These are phyloP conservation scores for Ustilago cynodontis DNA, from an alignment of 1,284 basidiomycete genomes.

Conservation along the genomic window DNA sequence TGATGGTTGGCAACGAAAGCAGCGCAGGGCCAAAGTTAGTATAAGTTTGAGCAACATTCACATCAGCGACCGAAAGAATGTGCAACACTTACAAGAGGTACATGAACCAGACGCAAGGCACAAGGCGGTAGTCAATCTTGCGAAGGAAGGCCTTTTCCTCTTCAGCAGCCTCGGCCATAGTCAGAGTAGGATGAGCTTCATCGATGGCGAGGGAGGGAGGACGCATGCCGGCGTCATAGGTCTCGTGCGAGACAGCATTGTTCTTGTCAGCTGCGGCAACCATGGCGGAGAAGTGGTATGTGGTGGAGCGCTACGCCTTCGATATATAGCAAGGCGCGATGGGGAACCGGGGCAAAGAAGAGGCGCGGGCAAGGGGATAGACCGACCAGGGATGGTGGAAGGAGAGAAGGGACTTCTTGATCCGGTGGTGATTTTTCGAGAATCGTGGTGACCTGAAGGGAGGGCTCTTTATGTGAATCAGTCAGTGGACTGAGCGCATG, in stretches of 20 bases:
- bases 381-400: no score
- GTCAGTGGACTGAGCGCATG: not conserved
- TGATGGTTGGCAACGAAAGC: not conserved
- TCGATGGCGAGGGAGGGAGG: constrained; percentile 19
- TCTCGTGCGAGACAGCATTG: constrained; percentile 14
- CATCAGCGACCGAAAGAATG: not conserved
- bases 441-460: not conserved
- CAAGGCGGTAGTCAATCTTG: constrained; percentile 70
- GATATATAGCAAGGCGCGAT: no score
- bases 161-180: constrained; percentile 13
- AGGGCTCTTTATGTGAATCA: not conserved
- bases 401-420: no score
- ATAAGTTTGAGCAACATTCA: no score
- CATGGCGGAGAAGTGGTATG: not conserved
- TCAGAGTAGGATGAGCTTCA: constrained; percentile 12
- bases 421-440: no score
- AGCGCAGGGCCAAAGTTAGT: not conserved
- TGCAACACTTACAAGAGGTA: constrained; percentile 44
- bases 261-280: constrained; percentile 14
- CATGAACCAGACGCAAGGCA: constrained; percentile 71
- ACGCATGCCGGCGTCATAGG: constrained; percentile 12
- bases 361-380: not conserved
- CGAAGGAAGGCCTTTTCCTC: constrained; percentile 70
- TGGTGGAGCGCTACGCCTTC: no score
- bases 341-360: not conserved